phyloP scores from a whole-genome alignment of 441 rosid species.

The Arabidopsis hybrid region DNA sequence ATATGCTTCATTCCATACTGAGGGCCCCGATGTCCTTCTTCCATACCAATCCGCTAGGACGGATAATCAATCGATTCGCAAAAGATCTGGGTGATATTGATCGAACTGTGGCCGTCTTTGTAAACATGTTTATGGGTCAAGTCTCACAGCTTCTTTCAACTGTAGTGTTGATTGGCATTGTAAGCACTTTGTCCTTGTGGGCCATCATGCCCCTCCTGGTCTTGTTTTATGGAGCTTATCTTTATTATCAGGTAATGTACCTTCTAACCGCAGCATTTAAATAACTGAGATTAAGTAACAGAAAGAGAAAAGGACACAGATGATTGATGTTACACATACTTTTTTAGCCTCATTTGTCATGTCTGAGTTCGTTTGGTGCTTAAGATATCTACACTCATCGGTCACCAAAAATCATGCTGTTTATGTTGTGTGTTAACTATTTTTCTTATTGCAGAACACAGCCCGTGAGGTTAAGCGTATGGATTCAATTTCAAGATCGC shows the following conservation, averaged over 20 bases:
- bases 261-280: slow-evolving; percentile 5
- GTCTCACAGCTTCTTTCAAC: slow-evolving; percentile 94
- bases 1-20: slow-evolving; percentile 85
- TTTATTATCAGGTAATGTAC: slow-evolving; percentile 72
- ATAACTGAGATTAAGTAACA: not conserved
- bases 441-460: slow-evolving; percentile 60
- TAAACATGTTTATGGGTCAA: slow-evolving; percentile 86
- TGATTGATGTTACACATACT: not conserved
- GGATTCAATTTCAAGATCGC: slow-evolving; percentile 90
- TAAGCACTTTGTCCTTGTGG: slow-evolving; percentile 98
- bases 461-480: slow-evolving; percentile 96
- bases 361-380: slow-evolving; percentile 3
- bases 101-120: slow-evolving; percentile 80
- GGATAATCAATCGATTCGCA: slow-evolving; percentile 94
- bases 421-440: slow-evolving; percentile 7
- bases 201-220: slow-evolving; percentile 98
- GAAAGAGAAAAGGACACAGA: not conserved
- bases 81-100: slow-evolving; percentile 99
- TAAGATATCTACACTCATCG: not conserved
- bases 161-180: slow-evolving; percentile 88
- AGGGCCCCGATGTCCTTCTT: slow-evolving; percentile 99
- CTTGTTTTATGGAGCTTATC: slow-evolving; percentile 90
- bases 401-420: not conserved
- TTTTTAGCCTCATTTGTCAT: not conserved
- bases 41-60: slow-evolving; percentile 96